Evolutionary conservation across 371 early-diverging fungal species (phyloP).

Genomic region (Conidiobolus incongruus): DNA sequence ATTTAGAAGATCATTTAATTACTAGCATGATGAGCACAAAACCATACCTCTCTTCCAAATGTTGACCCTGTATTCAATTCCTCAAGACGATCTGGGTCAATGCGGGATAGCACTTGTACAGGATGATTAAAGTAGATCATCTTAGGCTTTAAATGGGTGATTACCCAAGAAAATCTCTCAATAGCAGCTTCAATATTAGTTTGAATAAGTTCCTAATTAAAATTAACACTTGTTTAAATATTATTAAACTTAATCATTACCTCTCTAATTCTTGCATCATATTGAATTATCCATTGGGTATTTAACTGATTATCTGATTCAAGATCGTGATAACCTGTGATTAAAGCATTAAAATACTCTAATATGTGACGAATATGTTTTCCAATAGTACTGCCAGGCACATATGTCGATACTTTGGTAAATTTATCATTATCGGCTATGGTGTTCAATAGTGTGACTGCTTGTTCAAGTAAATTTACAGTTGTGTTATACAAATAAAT

Average conservation of each 20-base stretch:
- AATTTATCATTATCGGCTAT: neutral
- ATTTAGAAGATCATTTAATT: neutral
- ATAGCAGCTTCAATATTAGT: slow-evolving; percentile 3
- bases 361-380: slow-evolving; percentile 13
- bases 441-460: neutral
- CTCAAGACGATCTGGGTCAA: neutral
- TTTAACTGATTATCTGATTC: neutral
- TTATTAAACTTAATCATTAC: slow-evolving; percentile 5
- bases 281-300: slow-evolving; percentile 5
- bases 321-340: slow-evolving; percentile 4
- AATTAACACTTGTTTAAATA: neutral
- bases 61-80: slow-evolving; percentile 4
- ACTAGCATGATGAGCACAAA: slow-evolving; percentile 11
- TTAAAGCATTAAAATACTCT: slow-evolving; percentile 12
- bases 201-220: slow-evolving; percentile 6
- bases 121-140: neutral
- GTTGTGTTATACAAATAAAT: neutral
- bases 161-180: slow-evolving; percentile 3
- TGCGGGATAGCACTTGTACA: slow-evolving; percentile 1
- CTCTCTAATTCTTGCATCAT: slow-evolving; percentile 9
- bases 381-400: slow-evolving; percentile 10
- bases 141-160: neutral
- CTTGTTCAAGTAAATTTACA: neutral
- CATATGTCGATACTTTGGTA: slow-evolving; percentile 2
- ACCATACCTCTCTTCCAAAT: slow-evolving; percentile 14